Conservation (phyloP, 371 early-diverging fungal species). For the Batkoa obscura region DNA sequence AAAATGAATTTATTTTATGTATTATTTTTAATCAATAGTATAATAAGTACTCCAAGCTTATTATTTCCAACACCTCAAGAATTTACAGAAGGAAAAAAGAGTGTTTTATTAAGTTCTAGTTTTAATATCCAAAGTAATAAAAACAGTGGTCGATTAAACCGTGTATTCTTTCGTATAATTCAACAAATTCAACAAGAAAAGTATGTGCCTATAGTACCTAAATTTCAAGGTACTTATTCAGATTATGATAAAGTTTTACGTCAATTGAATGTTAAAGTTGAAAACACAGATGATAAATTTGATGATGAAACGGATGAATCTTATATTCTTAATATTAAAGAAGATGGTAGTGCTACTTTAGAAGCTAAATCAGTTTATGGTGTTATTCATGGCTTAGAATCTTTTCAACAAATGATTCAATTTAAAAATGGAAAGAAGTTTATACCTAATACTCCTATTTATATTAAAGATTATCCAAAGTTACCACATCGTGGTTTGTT, state of each 20-base stretch:
- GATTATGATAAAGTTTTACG: too few relatives aligned
- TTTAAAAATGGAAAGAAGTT: conserved; percentile 3
- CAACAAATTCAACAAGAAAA: not conserved
- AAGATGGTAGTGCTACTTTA: conserved; percentile 9
- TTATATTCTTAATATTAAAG: too few relatives aligned
- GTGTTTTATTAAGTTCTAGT: not conserved
- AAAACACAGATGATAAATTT: not conserved
- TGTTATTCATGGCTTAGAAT: conserved; percentile 28
- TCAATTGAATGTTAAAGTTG: not conserved
- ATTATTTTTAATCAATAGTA: too few relatives aligned
- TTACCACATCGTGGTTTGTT: conserved; percentile 31
- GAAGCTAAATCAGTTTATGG: conserved; percentile 33
- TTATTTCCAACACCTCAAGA: not conserved
- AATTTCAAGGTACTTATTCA: not conserved
- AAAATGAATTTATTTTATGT: too few relatives aligned
- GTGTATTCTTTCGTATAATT: not conserved
- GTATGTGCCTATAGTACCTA: not conserved
- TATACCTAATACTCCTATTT: conserved; percentile 16
- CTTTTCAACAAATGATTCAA: conserved; percentile 22
- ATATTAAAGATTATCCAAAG: conserved; percentile 21
- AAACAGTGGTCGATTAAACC: not conserved
- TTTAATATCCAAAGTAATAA: not conserved
- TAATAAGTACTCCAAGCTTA: too few relatives aligned
- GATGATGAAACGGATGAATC: conserved; percentile 1
- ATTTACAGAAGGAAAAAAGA: not conserved